Conservation (phyloP, 768 basidiomycete species). For the Cyclocybe aegerita region DNA sequence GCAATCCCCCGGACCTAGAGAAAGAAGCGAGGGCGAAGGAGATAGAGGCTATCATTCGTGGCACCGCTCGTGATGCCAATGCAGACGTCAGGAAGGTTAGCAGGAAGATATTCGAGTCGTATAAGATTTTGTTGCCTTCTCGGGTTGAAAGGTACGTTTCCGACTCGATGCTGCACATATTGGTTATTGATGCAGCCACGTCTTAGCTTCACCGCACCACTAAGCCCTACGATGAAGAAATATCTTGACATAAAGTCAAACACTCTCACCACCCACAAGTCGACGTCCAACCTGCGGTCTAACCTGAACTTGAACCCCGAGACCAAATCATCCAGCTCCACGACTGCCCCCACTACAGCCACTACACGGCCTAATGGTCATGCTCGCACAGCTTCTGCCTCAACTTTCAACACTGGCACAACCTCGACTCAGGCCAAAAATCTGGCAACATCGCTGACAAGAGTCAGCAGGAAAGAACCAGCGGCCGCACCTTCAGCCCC, state of each 20-base stretch:
- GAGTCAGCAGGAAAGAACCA: conserved; percentile 21
- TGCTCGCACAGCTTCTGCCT: conserved; percentile 25
- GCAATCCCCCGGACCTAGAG: conserved; percentile 79
- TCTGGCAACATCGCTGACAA: conserved; percentile 15
- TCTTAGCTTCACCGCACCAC: conserved; percentile 65
- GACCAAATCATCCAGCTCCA: conserved; percentile 21
- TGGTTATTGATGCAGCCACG: not conserved
- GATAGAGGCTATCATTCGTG: conserved; percentile 68
- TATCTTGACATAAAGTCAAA: conserved; percentile 58
- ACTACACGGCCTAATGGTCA: conserved; percentile 12
- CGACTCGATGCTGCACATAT: conserved; percentile 1
- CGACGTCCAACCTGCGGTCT: conserved; percentile 15
- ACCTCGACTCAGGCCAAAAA: conserved; percentile 11
- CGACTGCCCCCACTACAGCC: conserved; percentile 19
- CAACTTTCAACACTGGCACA: conserved; percentile 17
- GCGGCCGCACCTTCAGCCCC: conserved; percentile 25
- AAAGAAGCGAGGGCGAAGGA: conserved; percentile 63
- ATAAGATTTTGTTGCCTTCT: conserved; percentile 65
- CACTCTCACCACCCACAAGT: conserved; percentile 14
- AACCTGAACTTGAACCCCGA: conserved; percentile 4
- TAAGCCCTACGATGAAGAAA: conserved; percentile 76
- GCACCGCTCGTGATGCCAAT: conserved; percentile 69
- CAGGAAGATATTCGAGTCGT: conserved; percentile 73
- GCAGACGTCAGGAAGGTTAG: conserved; percentile 72
- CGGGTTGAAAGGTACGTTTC: conserved; percentile 59